Evolutionary conservation across 352 stramenopile species (phyloP), one percentile per base, ranked within the genome.

Genomic region (Pythium dissimile): DNA sequence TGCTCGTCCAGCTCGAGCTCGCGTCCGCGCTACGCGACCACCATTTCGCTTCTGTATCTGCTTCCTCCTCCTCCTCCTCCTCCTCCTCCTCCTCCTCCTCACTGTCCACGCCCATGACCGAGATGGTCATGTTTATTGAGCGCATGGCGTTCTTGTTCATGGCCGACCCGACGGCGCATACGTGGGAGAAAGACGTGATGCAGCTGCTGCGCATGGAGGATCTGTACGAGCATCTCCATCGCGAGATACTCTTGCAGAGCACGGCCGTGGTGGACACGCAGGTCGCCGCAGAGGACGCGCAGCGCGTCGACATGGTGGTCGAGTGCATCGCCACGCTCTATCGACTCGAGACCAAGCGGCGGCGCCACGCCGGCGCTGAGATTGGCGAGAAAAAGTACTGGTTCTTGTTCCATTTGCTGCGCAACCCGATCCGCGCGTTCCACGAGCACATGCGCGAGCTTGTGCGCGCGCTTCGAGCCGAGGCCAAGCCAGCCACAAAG

Each of bases 301-400:
- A n/a, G n/a, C 51, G 51, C 6, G 13, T 52, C 6, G 49, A 55
- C 23, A 41, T 35, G 2, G 31, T 67, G 7, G 55, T 84, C 26
- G 53, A 64, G 37, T 84, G 69, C 41, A 52, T 84, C 26, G 73
- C 73, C 18, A 63, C 62, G 27, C 53, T 88, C 26, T 88, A 71
- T 50, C 70, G 73, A 1, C 59, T 86, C n/a, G 78, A 88, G 51
- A 59, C 56, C 30, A 75, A 79, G 54, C 62, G 73, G 16, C 64
- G 78, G 43, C 65, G 50, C 32, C 64, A 72, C 18, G 62, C 75
- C 0, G 66, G 44, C 3, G 48, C 54, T 3, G 59, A 56, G 5
- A 18, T 77, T 5, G 71, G 72, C 13, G 72, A 84, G 18, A 88
- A 86, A 44, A 77, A 72, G 44, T 88, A 84, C 49, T 60, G 69